Base-by-base conservation (phyloP, 1,284 basidiomycete species). In the Leccinum pachyderme region DNA sequence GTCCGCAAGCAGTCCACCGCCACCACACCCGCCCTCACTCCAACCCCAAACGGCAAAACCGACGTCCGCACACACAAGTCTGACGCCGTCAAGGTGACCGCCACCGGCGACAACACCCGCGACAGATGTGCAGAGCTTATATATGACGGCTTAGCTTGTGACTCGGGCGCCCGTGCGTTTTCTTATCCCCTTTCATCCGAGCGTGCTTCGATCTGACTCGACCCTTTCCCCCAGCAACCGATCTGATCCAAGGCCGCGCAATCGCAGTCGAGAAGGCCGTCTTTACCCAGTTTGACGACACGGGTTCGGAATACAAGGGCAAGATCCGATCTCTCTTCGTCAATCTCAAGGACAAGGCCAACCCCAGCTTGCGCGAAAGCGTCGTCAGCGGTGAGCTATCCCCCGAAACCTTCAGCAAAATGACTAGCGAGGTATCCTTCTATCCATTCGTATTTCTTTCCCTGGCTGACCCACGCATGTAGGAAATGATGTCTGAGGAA, bases 401-500 rank as follows among this genome's bases (percentile, higher is more conserved):
- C 1, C 81, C 87, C 0, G 81, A 83, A 27, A 84, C 78, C 61
- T 84, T 98, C 51, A 85, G 85, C 55, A 84, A 74, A 35, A 96
- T 98, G 93, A 80, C 82, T 1, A 93, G 89, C 69, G 81, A 87
- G 74, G 91, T 89, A 64, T 48, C n/a, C 18, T 28, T 22, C 5
- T 13, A 5, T 49, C 11, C 44, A 18, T n/a, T 39, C 37, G 37
- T 11, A 22, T 18, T 6, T 25, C 9, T 44, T 12, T 13, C 28
- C 5, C 46, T 5, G 3, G n/a, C 53, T 33, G 9, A 46, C 41
- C 48, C 18, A 18, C 35, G 49, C 18, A 22, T 32, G 33, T 18
- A 95, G 92, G 95, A 99, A 66, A 93, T 99, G 89, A 96, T 96
- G 2, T 94, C 92, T 1, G 94, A 95, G 66, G 93, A 95, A 64